phyloP scores from a whole-genome alignment of 2,329 filamentous ascomycete genomes.

The Pyrenochaeta sp. region DNA sequence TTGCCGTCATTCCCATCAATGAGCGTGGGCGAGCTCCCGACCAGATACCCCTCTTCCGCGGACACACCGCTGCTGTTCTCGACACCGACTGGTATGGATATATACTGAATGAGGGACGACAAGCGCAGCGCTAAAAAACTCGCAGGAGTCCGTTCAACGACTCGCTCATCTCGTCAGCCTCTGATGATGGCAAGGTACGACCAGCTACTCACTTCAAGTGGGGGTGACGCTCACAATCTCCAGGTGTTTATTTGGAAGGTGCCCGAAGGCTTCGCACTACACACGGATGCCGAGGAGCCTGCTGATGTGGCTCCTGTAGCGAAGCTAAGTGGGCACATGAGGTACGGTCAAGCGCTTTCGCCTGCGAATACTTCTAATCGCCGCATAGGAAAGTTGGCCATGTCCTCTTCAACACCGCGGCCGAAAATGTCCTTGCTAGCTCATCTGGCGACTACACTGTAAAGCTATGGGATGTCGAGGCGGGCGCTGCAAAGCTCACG shows the following conservation, averaged over 20 bases:
- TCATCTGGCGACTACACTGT: conserved; percentile 94
- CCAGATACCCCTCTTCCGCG: conserved; percentile 91
- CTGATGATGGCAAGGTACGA: conserved; percentile 86
- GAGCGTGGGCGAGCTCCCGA: conserved; percentile 93
- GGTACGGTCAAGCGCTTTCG: conserved; percentile 59
- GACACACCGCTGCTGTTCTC: conserved; percentile 93
- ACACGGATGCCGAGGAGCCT: conserved; percentile 84
- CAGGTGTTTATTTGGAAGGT: conserved; percentile 93
- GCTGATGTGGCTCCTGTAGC: conserved; percentile 80
- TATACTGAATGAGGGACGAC: background rate
- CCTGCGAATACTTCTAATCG: conserved; percentile 23
- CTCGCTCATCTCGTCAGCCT: conserved; percentile 87
- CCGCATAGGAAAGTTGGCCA: conserved; percentile 87
- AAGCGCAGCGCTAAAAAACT: conserved; percentile 23
- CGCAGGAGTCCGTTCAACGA: conserved; percentile 95
- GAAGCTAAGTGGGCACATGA: conserved; percentile 86
- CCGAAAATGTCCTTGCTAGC: conserved; percentile 93
- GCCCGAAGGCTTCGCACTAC: conserved; percentile 83
- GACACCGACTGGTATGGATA: conserved; percentile 87
- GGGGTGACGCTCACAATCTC: conserved; percentile 37
- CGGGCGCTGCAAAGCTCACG: conserved; percentile 75
- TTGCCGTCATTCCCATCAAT: conserved; percentile 90
- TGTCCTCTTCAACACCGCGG: conserved; percentile 95
- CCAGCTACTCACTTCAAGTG: background rate
- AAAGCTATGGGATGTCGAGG: conserved; percentile 93